Conservation (phyloP, 495 filamentous ascomycete species). For the Xylaria bambusicola region DNA sequence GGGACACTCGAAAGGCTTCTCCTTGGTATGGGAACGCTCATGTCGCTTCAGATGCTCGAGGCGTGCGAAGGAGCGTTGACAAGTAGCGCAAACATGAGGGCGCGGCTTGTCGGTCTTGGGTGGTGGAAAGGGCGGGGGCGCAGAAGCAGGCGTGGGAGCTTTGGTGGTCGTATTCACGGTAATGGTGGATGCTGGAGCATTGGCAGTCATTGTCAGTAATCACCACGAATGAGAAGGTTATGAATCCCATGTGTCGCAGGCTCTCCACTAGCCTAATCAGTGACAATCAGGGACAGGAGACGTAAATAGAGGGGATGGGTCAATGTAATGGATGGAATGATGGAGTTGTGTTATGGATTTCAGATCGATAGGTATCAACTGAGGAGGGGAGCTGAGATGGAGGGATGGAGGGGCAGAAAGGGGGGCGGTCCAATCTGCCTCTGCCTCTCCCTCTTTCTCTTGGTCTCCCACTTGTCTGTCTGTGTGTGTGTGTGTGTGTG, state of each 20-base stretch:
- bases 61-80: constrained; percentile 88
- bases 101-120: constrained; percentile 97
- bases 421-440: constrained; percentile 12
- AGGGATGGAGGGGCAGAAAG: constrained; percentile 16
- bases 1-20: constrained; percentile 98
- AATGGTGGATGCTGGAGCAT: constrained; percentile 46
- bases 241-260: constrained; percentile 17
- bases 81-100: constrained; percentile 93
- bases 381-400: constrained; percentile 21
- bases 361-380: constrained; percentile 8
- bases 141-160: constrained; percentile 31
- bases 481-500: too few species aligned
- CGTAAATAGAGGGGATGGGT: background rate
- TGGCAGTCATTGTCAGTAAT: constrained; percentile 30
- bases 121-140: constrained; percentile 59
- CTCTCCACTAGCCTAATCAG: constrained; percentile 1
- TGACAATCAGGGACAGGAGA: background rate
- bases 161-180: constrained; percentile 52
- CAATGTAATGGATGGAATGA: background rate
- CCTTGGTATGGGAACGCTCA: constrained; percentile 97
- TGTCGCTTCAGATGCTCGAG: constrained; percentile 97
- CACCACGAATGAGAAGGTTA: constrained; percentile 3
- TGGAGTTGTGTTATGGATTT: too few species aligned
- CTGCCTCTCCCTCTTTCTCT: background rate
- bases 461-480: background rate